Evolutionary conservation across 345 rosid species (phyloP).

Genomic region (Nephelium lappaceum): DNA sequence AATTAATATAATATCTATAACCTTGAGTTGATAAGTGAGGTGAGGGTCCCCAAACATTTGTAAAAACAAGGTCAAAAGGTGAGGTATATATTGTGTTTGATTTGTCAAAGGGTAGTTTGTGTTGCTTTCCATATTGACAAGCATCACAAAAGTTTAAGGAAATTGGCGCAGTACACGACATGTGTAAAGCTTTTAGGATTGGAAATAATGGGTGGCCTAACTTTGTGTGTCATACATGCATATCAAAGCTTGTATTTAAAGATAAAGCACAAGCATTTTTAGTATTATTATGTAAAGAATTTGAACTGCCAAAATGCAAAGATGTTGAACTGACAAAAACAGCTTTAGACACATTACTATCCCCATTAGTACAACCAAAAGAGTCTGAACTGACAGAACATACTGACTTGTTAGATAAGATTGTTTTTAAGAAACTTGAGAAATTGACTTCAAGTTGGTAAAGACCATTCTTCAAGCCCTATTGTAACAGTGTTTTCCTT

Average conservation of each 20-base stretch:
- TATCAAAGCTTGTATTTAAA: no score
- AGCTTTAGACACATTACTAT: no score
- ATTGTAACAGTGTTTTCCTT: background rate
- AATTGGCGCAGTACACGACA: background rate
- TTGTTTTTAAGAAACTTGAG: no score
- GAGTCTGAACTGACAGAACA: no score
- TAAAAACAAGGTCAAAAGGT: background rate
- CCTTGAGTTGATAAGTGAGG: background rate
- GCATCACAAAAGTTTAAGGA: background rate
- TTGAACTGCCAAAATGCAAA: no score
- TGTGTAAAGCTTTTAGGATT: no score
- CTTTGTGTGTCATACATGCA: background rate
- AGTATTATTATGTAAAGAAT: background rate
- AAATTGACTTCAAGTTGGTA: background rate
- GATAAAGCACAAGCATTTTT: no score
- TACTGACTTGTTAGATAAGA: no score
- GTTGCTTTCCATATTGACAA: background rate
- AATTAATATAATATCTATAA: background rate
- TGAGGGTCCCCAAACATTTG: background rate
- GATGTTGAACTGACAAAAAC: no score
- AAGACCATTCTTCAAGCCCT: background rate
- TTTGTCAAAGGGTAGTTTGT: background rate
- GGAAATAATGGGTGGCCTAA: background rate
- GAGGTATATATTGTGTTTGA: no score
- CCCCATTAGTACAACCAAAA: no score